A percentile compares a stretch with the other conserved stretches of the same genome.
Evolutionary conservation across 192 early-diverging fungal species (phyloP).

Genomic region (Gaertneriomyces semiglobifer): DNA sequence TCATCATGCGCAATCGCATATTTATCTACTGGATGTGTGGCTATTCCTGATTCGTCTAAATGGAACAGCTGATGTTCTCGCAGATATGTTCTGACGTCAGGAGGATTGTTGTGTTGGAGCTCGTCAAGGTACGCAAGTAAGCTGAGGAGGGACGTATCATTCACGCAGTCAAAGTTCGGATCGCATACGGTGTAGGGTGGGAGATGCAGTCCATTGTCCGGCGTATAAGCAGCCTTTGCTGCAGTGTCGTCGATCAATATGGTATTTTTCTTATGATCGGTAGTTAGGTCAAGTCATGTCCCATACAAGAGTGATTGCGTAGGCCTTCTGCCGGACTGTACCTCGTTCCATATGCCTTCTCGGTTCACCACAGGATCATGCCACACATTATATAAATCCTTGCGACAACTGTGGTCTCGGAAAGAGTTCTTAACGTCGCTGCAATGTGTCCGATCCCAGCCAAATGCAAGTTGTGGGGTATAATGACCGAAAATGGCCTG

Average conservation of each 20-base stretch:
- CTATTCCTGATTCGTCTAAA: neutral
- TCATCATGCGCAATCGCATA: too few species aligned
- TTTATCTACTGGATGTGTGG: neutral
- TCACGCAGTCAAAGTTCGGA: constrained; percentile 16
- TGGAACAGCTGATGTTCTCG: constrained; percentile 7
- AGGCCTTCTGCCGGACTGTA: neutral
- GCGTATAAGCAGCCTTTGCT: constrained; percentile 32
- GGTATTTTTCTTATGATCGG: constrained; percentile 35
- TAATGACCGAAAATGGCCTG: constrained; percentile 31
- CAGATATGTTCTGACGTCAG: constrained; percentile 26
- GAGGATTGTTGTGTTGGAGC: neutral
- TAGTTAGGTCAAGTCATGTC: neutral
- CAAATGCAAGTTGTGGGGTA: constrained; percentile 20
- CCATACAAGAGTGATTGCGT: too few species aligned
- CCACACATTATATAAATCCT: constrained; percentile 43
- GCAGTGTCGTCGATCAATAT: constrained; percentile 45
- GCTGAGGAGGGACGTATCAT: constrained; percentile 28
- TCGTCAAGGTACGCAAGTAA: constrained; percentile 23
- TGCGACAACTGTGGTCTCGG: constrained; percentile 18
- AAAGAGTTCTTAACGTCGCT: constrained; percentile 10
- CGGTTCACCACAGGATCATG: constrained; percentile 19
- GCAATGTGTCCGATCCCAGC: constrained; percentile 38
- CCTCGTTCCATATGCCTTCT: constrained; percentile 11
- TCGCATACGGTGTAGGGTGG: constrained; percentile 40
- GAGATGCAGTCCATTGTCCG: constrained; percentile 34